Base-by-base conservation (phyloP, 352 stramenopile genomes). In the Lagenidium giganteum region DNA sequence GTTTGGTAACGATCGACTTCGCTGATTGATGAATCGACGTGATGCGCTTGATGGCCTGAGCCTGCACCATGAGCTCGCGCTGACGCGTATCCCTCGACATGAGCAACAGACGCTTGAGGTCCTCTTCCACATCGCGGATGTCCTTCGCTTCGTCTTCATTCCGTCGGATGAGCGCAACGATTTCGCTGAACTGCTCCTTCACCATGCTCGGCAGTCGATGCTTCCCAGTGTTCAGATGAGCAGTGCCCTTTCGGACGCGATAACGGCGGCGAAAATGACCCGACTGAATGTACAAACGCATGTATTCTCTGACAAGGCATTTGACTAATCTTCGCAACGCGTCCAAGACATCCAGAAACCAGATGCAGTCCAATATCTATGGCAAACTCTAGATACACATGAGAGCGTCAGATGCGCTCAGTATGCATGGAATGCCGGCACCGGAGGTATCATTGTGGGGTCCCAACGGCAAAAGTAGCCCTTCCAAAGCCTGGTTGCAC, bases 391-490 rank as follows among this genome's bases (percentile, higher is more conserved):
- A n/a, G n/a, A n/a, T n/a, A n/a, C n/a, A n/a, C n/a, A n/a, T n/a
- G n/a, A n/a, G n/a, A n/a, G n/a, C n/a, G n/a, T n/a, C n/a, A n/a
- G n/a, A n/a, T n/a, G n/a, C n/a, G n/a, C n/a, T n/a, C n/a, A 93
- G 47, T 90, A 89, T 49, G 70, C 90, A 46, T 89, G 76, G 25
- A 78, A 67, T 22, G 70, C 67, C 25, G 72, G 62, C 2, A 88
- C 71, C 0, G 75, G 74, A 43, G 81, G 78, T 27, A 88, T 68
- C 31, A 87, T 59, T 22, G 78, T 89, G n/a, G 76, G 69, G 44
- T 91, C 78, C 68, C 78, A 93, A 25, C 78, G 78, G 25, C 75
- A 88, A 59, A 93, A 93, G 76, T 93, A 93, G 41, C 61, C 62
- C 47, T 88, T 87, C 78, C 78, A 91, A 6, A 93, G 63, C 42